Percentiles rank a stretch among this genome's conserved stretches.
phyloP scores from a whole-genome alignment of 2,329 filamentous ascomycete genomes.

The Alternaria tenuissima region DNA sequence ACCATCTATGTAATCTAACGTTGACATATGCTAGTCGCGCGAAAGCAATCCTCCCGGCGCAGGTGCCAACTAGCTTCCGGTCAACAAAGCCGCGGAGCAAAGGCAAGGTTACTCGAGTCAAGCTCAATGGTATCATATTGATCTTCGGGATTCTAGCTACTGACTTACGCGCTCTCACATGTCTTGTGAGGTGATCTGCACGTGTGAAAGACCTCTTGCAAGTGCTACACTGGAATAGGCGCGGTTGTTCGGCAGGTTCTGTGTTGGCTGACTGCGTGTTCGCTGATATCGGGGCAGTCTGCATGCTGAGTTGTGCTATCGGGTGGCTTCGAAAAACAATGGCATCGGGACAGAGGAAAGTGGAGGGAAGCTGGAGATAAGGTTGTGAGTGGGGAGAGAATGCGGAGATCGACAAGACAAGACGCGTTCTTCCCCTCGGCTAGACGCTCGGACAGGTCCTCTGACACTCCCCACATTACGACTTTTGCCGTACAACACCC shows the following conservation, averaged over 20 bases:
- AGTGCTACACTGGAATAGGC: constrained; percentile 60
- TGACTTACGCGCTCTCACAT: constrained; percentile 59
- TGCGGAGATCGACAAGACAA: constrained; percentile 14
- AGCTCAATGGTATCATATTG: not conserved
- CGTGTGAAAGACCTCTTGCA: constrained; percentile 62
- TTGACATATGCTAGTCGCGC: not conserved
- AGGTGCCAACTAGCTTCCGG: constrained; percentile 1
- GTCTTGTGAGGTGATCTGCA: constrained; percentile 62
- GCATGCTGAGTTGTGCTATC: constrained; percentile 26
- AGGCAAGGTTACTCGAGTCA: not conserved
- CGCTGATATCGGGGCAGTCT: constrained; percentile 17
- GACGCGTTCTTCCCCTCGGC: constrained; percentile 1
- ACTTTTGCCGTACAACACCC: constrained; percentile 2
- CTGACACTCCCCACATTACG: constrained; percentile 25
- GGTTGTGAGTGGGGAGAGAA: constrained; percentile 21
- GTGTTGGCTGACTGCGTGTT: constrained; percentile 21
- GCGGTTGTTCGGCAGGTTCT: constrained; percentile 27
- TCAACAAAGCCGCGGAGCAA: not conserved
- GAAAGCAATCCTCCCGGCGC: not conserved
- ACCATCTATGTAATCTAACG: not conserved
- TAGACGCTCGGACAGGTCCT: not conserved
- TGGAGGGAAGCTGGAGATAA: constrained; percentile 36
- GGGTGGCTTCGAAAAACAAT: constrained; percentile 17
- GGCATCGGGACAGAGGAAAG: constrained; percentile 30
- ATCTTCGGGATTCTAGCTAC: not conserved